phyloP scores from a whole-genome alignment of 495 filamentous ascomycete genomes.

The Aspergillus nidulans region DNA sequence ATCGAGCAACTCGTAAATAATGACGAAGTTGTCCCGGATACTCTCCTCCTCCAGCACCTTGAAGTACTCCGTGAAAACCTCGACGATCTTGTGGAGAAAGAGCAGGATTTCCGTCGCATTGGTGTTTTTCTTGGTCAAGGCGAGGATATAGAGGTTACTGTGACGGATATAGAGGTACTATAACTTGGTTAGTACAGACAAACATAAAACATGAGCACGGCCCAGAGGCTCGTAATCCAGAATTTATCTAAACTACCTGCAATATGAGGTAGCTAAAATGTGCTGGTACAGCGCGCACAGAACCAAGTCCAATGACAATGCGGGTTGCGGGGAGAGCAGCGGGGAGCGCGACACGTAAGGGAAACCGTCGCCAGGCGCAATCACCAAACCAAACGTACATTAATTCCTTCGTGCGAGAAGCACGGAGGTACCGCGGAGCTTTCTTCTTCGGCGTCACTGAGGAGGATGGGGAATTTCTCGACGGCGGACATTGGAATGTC shows the following conservation, averaged over 20 bases:
- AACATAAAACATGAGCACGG: not conserved
- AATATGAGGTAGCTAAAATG: no score
- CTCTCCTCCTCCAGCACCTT: conserved; percentile 99
- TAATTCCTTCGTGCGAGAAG: conserved; percentile 98
- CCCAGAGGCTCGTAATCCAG: not conserved
- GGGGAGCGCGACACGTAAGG: conserved; percentile 11
- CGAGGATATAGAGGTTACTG: conserved; percentile 98
- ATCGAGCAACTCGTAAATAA: conserved; percentile 98
- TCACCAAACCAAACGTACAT: conserved; percentile 53
- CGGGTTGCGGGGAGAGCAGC: conserved; percentile 13
- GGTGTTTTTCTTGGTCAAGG: conserved; percentile 96
- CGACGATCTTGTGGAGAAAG: conserved; percentile 96
- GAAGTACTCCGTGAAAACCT: conserved; percentile 99
- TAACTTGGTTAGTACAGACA: not conserved
- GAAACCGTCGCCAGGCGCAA: not conserved
- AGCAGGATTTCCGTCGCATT: conserved; percentile 98
- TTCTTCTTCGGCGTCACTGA: conserved; percentile 99
- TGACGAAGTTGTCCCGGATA: conserved; percentile 98
- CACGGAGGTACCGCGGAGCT: conserved; percentile 95
- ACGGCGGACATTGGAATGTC: conserved; percentile 99
- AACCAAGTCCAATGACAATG: not conserved
- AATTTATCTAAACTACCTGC: not conserved
- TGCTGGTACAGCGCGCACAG: not conserved
- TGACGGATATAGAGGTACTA: conserved; percentile 99
- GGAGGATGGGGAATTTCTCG: conserved; percentile 95